Evolutionary conservation across 257 asterid species (phyloP).

Genomic region (Perilla frutescens): DNA sequence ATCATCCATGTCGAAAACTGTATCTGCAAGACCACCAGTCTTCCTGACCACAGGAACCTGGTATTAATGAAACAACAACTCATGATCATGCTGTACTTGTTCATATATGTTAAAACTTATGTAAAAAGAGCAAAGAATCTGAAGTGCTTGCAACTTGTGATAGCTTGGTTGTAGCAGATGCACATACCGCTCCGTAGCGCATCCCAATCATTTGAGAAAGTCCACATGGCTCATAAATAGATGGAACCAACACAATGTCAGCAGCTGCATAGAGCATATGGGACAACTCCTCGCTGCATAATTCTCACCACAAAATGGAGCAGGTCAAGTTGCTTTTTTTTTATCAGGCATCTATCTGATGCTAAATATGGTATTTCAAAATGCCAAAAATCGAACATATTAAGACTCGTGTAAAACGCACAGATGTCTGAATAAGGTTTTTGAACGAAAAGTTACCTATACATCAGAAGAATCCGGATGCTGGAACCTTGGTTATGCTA

Average conservation of each 20-base stretch:
- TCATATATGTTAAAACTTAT: not conserved
- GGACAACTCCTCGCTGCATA: constrained; percentile 86
- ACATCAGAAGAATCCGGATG: constrained; percentile 78
- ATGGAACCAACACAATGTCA: constrained; percentile 93
- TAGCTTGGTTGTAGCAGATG: constrained; percentile 19
- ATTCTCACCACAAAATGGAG: constrained; percentile 25
- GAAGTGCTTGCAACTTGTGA: not conserved
- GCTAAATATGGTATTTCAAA: not conserved
- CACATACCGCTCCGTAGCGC: constrained; percentile 90
- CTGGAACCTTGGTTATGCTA: constrained; percentile 76
- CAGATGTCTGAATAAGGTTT: constrained; percentile 15
- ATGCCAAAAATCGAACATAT: not conserved
- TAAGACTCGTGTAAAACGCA: not conserved
- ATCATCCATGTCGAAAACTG: constrained; percentile 87
- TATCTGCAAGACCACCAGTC: constrained; percentile 93
- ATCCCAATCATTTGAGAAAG: constrained; percentile 93
- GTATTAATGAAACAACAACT: constrained; percentile 23
- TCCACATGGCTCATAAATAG: constrained; percentile 94
- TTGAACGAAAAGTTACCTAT: constrained; percentile 55
- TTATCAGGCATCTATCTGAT: not conserved
- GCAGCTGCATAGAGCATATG: constrained; percentile 96
- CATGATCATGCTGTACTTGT: not conserved
- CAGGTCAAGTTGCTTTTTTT: not conserved
- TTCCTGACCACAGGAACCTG: constrained; percentile 89
- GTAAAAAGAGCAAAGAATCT: not conserved